Percentiles rank a stretch among this genome's conserved stretches.
Evolutionary conservation across 306 rosid species (phyloP).

Genomic region (Ormosia emarginata): DNA sequence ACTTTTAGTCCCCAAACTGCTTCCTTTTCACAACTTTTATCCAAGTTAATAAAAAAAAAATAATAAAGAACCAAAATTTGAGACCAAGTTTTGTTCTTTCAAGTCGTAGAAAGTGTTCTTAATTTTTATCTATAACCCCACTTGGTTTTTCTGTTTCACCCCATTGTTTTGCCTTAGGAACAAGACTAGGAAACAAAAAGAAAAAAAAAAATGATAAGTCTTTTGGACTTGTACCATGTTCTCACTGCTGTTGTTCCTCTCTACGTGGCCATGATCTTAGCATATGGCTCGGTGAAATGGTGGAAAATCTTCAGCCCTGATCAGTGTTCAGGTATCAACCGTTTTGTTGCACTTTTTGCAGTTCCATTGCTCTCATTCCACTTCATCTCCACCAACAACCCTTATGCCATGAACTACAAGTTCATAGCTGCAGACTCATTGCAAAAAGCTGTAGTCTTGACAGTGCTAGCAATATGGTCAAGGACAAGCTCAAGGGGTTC

Average conservation of each 20-base stretch:
- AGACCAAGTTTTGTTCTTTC: background rate
- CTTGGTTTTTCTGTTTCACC: no score
- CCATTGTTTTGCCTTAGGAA: no score
- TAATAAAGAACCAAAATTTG: background rate
- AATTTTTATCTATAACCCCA: background rate
- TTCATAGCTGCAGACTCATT: conserved; percentile 80
- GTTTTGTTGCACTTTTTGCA: conserved; percentile 84
- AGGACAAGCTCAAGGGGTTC: conserved; percentile 56
- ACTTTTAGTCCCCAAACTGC: background rate
- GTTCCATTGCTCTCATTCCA: conserved; percentile 86
- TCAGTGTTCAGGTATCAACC: conserved; percentile 85
- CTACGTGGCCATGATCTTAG: conserved; percentile 80
- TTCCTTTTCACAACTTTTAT: background rate
- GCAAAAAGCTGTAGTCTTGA: conserved; percentile 56
- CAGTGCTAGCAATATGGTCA: conserved; percentile 51
- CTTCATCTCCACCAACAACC: conserved; percentile 80
- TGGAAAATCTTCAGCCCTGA: conserved; percentile 88
- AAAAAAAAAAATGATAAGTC: conserved; percentile 46
- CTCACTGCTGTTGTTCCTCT: conserved; percentile 83
- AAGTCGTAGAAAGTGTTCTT: background rate
- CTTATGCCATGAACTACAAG: conserved; percentile 70
- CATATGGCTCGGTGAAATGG: conserved; percentile 88
- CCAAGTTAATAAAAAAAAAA: background rate
- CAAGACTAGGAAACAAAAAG: no score
- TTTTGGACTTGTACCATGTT: conserved; percentile 70